phyloP scores from a whole-genome alignment of 192 early-diverging fungal species.

The Backusella tarrabulga region DNA sequence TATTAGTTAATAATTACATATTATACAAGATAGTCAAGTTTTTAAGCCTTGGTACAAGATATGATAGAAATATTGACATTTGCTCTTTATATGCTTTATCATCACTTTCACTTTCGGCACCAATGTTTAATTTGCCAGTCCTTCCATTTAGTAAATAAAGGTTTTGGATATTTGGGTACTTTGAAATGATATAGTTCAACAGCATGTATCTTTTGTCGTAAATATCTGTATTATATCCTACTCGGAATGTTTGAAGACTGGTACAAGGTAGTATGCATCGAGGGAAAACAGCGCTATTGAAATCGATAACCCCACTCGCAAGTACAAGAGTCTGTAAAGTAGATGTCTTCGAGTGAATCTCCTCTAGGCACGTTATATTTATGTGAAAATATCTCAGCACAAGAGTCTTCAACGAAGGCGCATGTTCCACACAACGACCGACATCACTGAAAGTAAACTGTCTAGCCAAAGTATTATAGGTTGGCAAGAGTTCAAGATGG shows the following conservation, averaged over 20 bases:
- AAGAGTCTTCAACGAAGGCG: conserved; percentile 4
- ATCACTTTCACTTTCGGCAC: not conserved
- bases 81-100: not conserved
- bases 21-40: not conserved
- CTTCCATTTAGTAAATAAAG: not conserved
- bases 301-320: not conserved
- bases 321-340: not conserved
- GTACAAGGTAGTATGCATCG: not conserved
- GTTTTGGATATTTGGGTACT: not conserved
- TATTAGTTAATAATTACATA: not conserved
- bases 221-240: not conserved
- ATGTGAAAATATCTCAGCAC: not conserved
- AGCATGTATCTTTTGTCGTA: not conserved
- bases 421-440: not conserved
- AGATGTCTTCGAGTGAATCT: not conserved
- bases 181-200: not conserved
- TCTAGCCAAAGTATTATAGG: not conserved
- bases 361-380: not conserved
- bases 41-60: not conserved
- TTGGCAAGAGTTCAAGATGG: not conserved
- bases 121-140: not conserved
- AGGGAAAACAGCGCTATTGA: not conserved
- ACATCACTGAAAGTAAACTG: not conserved
- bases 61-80: not conserved
- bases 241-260: not conserved